phyloP scores from a whole-genome alignment of 805 yeast genomes.

The Yamadazyma ubonensis region DNA sequence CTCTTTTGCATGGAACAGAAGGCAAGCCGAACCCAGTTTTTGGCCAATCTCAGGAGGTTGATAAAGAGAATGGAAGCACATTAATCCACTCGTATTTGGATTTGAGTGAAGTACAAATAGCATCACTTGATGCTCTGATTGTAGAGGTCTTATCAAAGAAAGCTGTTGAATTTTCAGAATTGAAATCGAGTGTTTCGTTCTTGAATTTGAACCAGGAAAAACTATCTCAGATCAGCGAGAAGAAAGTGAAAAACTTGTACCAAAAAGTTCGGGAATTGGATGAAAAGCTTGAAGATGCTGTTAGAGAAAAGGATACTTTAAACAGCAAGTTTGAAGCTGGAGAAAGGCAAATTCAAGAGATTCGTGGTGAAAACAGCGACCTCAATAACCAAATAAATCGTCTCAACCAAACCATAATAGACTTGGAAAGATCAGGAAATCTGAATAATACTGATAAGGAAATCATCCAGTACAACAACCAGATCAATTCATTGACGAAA shows the following conservation, averaged over 20 bases:
- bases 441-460: constrained; percentile 22
- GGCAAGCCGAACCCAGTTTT: no score
- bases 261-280: constrained; percentile 22
- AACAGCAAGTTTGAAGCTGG: constrained; percentile 19
- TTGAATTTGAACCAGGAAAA: constrained; percentile 37
- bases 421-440: constrained; percentile 12
- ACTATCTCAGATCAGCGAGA: constrained; percentile 24
- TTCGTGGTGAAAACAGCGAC: constrained; percentile 16
- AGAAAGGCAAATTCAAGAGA: constrained; percentile 13
- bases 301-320: constrained; percentile 24
- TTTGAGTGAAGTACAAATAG: constrained; percentile 20
- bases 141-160: constrained; percentile 23
- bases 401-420: constrained; percentile 17
- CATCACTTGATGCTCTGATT: constrained; percentile 14
- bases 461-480: constrained; percentile 26
- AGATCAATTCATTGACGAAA: constrained; percentile 28
- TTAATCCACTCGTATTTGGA: constrained; percentile 39
- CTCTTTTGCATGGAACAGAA: constrained; percentile 14
- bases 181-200: constrained; percentile 31
- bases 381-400: constrained; percentile 18
- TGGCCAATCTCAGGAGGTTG: constrained; percentile 12
- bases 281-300: constrained; percentile 19
- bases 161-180: constrained; percentile 28
- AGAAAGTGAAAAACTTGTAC: constrained; percentile 21
- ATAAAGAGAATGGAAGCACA: constrained; percentile 38